Percentiles rank a stretch among this genome's conserved stretches.
These are phyloP conservation scores for Fomitopsis serialis DNA, from an alignment of 768 basidiomycete genomes.

Conservation along the genomic window DNA sequence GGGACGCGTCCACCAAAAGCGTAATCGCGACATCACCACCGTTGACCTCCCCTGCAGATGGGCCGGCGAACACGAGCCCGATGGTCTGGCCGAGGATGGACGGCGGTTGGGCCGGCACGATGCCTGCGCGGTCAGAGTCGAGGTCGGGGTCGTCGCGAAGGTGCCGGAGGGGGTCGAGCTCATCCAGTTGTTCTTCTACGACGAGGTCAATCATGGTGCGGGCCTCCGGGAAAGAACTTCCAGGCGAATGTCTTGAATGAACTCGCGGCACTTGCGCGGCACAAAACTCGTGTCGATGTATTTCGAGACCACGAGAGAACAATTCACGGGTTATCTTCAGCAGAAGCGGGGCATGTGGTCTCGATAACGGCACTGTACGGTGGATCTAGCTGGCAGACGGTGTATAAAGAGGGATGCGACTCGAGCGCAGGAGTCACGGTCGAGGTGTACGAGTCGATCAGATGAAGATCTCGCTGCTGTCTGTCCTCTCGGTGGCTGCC, in stretches of 20 bases:
- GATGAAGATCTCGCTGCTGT: slow-evolving; percentile 6
- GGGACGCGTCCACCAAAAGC: slow-evolving; percentile 70
- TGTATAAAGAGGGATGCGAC: no score
- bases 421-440: no score
- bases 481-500: slow-evolving; percentile 12
- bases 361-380: no score
- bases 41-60: slow-evolving; percentile 1
- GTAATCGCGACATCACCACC: slow-evolving; percentile 32
- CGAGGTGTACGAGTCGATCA: no score
- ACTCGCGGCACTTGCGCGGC: no score
- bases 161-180: slow-evolving; percentile 56
- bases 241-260: no score
- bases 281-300: no score
- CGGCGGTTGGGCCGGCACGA: slow-evolving; percentile 51
- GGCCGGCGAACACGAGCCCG: slow-evolving; percentile 32
- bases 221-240: background rate
- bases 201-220: slow-evolving; percentile 31
- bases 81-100: slow-evolving; percentile 45
- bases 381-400: no score
- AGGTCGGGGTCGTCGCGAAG: slow-evolving; percentile 36
- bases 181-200: slow-evolving; percentile 50
- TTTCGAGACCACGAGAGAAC: no score
- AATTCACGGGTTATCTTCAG: no score
- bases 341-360: no score
- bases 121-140: slow-evolving; percentile 16